Base-by-base conservation (phyloP, 2,329 filamentous ascomycete genomes). In the Falciphora oryzae region DNA sequence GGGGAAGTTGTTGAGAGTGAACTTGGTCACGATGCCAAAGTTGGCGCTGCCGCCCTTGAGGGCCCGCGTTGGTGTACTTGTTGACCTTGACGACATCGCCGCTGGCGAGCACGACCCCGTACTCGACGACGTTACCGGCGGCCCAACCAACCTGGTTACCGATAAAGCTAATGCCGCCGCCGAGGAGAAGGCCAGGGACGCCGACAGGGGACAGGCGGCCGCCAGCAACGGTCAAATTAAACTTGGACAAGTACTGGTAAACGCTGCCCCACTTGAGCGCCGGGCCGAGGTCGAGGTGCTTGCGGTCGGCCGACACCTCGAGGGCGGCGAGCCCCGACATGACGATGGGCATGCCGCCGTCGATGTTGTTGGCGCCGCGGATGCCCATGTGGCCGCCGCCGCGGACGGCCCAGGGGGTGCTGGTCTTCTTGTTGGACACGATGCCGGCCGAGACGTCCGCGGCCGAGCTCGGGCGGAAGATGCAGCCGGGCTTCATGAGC, bases 21-120 rank as follows among this genome's bases (percentile, higher is more conserved):
- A 78, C 8, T 80, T 81, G 25, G 77, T 78, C 18, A 86, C 80
- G 64, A 86, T 79, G 57, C 84, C 84, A 66, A 86, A 86, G 72
- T 86, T 86, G 65, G 85, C 81, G 1, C 83, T 84, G 2, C 83
- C 84, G 5, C 84, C 84, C 61, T 77, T 75, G 68, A 87, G 76
- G 1, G 76, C 84, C 84, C 83, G 87, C 7, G 32, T 13, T 35
- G 32, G 32, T 13, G 32, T 35, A 2, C 5, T 35, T 35, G 32
- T 11, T 35, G 32, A 35, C 32, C 32, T 35, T 65, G 69, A 75
- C 67, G 70, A 72, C 62, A 10, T 70, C 75, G 22, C 84, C 83
- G 66, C 83, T 73, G 6, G 82, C 81, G 0, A 85, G 75, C 0
- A 85, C 82, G 1, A 86, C 69, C 27, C 81, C 78, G 73, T 83